Evolutionary conservation across 352 stramenopile genomes (phyloP).

Genomic region (Globisporangium splendens): DNA sequence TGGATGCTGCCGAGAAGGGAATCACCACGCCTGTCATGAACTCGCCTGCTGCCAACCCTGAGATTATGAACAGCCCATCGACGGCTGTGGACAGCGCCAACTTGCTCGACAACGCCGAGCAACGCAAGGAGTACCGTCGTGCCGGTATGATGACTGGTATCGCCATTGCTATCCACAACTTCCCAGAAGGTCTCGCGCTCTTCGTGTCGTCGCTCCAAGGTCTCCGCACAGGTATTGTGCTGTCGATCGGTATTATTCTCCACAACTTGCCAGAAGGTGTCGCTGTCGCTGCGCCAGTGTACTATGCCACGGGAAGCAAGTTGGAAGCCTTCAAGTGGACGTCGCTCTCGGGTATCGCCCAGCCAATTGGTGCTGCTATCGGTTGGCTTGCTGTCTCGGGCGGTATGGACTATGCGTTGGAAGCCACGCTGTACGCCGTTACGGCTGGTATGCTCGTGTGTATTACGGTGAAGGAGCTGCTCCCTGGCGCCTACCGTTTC

Average conservation of each 20-base stretch:
- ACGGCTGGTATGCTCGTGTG: slow-evolving; percentile 94
- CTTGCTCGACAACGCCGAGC: slow-evolving; percentile 6
- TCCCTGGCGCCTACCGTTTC: slow-evolving; percentile 87
- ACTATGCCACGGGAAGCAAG: slow-evolving; percentile 92
- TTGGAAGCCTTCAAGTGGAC: slow-evolving; percentile 91
- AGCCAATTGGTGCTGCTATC: slow-evolving; percentile 87
- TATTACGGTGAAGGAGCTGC: slow-evolving; percentile 87
- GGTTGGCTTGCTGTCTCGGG: slow-evolving; percentile 66
- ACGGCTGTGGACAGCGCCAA: background rate
- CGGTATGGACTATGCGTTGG: slow-evolving; percentile 50
- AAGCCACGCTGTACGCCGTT: slow-evolving; percentile 87
- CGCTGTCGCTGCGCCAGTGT: slow-evolving; percentile 92
- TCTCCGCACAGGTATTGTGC: slow-evolving; percentile 76
- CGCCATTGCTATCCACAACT: slow-evolving; percentile 96
- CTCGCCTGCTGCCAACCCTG: slow-evolving; percentile 16
- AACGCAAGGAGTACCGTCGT: slow-evolving; percentile 42
- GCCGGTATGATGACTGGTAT: slow-evolving; percentile 90
- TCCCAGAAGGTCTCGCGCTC: slow-evolving; percentile 93
- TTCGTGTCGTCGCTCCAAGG: slow-evolving; percentile 91
- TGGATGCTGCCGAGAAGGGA: slow-evolving; percentile 23
- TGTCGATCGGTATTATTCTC: slow-evolving; percentile 94
- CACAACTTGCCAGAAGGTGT: slow-evolving; percentile 96
- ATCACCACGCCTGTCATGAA: background rate
- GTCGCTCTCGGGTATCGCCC: slow-evolving; percentile 82
- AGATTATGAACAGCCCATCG: slow-evolving; percentile 1